phyloP scores from a whole-genome alignment of 306 rosid genomes.

The Cucumis melo region DNA sequence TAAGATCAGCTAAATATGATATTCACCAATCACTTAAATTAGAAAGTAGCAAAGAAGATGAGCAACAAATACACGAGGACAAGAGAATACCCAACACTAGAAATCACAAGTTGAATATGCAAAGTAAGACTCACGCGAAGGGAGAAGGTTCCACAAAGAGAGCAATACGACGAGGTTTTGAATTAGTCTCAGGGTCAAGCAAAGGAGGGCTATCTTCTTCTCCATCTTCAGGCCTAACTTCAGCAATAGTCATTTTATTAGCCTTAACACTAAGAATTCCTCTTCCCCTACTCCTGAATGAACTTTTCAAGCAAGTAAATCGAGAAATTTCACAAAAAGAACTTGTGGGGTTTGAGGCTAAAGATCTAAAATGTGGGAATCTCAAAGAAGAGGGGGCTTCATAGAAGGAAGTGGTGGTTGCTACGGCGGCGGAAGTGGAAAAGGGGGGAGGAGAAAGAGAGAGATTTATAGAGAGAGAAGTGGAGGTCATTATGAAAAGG shows the following conservation, averaged over 20 bases:
- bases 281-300: slow-evolving; percentile 9
- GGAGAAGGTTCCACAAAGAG: slow-evolving; percentile 99
- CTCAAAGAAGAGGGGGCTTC: slow-evolving; percentile 6
- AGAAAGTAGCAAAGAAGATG: background rate
- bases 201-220: slow-evolving; percentile 60
- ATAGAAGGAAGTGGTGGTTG: background rate
- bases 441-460: slow-evolving; percentile 46
- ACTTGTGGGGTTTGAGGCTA: slow-evolving; percentile 24
- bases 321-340: slow-evolving; percentile 17
- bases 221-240: slow-evolving; percentile 31
- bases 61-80: background rate
- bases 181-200: slow-evolving; percentile 42
- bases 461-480: slow-evolving; percentile 56
- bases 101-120: background rate
- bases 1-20: background rate
- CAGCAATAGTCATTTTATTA: slow-evolving; percentile 53
- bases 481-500: slow-evolving; percentile 26
- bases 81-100: background rate
- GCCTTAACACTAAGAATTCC: slow-evolving; percentile 25
- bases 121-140: slow-evolving; percentile 56
- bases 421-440: slow-evolving; percentile 16
- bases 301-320: slow-evolving; percentile 9
- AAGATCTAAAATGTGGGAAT: slow-evolving; percentile 14
- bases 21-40: background rate
- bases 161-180: slow-evolving; percentile 85